A percentile compares a stretch with the other conserved stretches of the same genome.
Evolutionary conservation across 805 yeast species (phyloP).

Genomic region (Lachancea quebecensis): DNA sequence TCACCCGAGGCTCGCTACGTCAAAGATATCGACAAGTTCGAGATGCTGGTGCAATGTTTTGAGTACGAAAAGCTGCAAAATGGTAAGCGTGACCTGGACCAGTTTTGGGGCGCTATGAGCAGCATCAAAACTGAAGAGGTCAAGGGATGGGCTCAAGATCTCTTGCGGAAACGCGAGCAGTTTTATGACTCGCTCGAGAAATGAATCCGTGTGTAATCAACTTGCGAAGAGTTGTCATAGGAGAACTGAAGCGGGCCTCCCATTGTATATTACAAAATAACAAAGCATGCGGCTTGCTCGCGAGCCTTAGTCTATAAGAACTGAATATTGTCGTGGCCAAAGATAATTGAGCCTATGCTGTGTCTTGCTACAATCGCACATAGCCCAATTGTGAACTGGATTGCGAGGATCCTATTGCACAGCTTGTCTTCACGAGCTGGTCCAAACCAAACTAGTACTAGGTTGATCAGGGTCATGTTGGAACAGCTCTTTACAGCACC

Average conservation of each 20-base stretch:
- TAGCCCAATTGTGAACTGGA: slow-evolving; percentile 65
- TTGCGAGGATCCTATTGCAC: slow-evolving; percentile 48
- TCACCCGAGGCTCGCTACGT: slow-evolving; percentile 81
- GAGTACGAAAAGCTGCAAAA: slow-evolving; percentile 70
- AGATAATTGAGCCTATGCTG: slow-evolving; percentile 74
- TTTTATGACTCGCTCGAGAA: slow-evolving; percentile 31
- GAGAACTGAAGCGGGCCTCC: not conserved
- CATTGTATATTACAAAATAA: not conserved
- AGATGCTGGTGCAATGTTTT: slow-evolving; percentile 73
- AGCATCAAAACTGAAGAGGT: slow-evolving; percentile 69
- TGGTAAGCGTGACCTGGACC: slow-evolving; percentile 51
- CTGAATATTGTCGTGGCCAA: slow-evolving; percentile 80
- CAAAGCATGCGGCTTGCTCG: too few species aligned
- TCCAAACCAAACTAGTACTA: slow-evolving; percentile 78
- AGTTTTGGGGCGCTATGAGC: slow-evolving; percentile 57
- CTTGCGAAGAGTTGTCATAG: not conserved
- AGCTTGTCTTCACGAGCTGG: slow-evolving; percentile 81
- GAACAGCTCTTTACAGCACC: slow-evolving; percentile 42
- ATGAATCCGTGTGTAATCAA: not conserved
- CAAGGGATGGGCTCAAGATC: slow-evolving; percentile 56
- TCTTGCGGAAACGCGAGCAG: slow-evolving; percentile 40
- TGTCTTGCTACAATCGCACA: slow-evolving; percentile 68
- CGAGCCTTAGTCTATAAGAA: not conserved
- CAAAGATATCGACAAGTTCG: slow-evolving; percentile 90
- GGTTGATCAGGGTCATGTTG: slow-evolving; percentile 83